Conservation (phyloP, 176 grass and related monocot genomes). For the Oryza nivara region DNA sequence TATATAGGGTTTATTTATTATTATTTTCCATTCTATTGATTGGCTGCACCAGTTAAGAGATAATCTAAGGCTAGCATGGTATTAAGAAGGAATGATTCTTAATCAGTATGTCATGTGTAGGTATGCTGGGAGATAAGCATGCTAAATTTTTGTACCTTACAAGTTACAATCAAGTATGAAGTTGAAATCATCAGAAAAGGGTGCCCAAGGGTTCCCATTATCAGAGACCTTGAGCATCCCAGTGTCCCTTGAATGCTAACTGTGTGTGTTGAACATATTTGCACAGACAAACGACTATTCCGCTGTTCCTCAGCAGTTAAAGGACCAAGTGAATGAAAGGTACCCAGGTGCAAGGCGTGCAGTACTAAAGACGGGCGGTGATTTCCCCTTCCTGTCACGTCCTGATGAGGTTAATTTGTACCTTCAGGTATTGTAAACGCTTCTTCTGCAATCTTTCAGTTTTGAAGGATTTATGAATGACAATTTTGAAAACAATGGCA, state of each 20-base stretch:
- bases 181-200: constrained; percentile 21
- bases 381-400: constrained; percentile 95
- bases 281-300: constrained; percentile 94
- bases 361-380: constrained; percentile 84
- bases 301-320: constrained; percentile 88
- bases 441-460: constrained; percentile 23
- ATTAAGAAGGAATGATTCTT: not conserved
- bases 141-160: not conserved
- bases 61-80: constrained; percentile 7
- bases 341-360: constrained; percentile 81
- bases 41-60: constrained; percentile 9
- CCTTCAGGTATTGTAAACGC: constrained; percentile 72
- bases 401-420: constrained; percentile 96
- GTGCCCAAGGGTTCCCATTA: not conserved
- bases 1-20: constrained; percentile 9
- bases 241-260: constrained; percentile 29
- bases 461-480: constrained; percentile 20
- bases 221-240: not conserved
- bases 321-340: constrained; percentile 91
- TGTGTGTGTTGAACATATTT: constrained; percentile 32
- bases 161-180: not conserved
- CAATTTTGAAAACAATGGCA: constrained; percentile 48
- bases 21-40: constrained; percentile 2
- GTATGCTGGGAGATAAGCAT: constrained; percentile 10
- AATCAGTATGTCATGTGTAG: not conserved